A percentile compares a stretch with the other conserved stretches of the same genome.
Evolutionary conservation across 169 alveolate genomes (phyloP).

Genomic region (Plasmodium vivax): DNA sequence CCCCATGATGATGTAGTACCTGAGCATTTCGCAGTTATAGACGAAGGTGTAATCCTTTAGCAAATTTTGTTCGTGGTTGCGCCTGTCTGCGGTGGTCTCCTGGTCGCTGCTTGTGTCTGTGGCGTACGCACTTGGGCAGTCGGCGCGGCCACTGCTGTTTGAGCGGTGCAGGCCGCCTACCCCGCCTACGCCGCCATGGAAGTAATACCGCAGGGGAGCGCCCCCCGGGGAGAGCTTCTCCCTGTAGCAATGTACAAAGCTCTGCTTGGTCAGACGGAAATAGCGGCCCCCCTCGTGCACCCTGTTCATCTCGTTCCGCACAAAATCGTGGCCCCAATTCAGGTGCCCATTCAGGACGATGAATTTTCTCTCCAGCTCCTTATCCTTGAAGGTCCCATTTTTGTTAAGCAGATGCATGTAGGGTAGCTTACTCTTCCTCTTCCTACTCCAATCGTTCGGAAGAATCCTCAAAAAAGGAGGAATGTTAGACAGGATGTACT

Average conservation of each 20-base stretch:
- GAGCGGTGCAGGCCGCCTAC: not conserved
- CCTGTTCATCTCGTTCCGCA: conserved; percentile 30
- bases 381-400: conserved; percentile 29
- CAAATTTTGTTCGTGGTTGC: not conserved
- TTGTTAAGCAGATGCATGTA: conserved; percentile 42
- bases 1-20: conserved; percentile 69
- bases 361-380: conserved; percentile 13
- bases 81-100: not conserved
- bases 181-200: not conserved
- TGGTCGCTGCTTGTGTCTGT: not conserved
- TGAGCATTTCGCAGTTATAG: conserved; percentile 67
- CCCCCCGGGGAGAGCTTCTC: not conserved
- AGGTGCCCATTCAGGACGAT: conserved; percentile 57
- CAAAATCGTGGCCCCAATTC: conserved; percentile 44
- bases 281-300: conserved; percentile 19
- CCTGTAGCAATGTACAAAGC: conserved; percentile 35
- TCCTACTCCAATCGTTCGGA: conserved; percentile 49
- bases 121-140: too few species aligned
- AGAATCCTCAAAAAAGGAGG: conserved; percentile 63
- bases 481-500: conserved; percentile 48
- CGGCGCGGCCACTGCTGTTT: not conserved
- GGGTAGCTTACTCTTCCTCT: conserved; percentile 32
- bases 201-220: conserved; percentile 17
- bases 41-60: conserved; percentile 13
- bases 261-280: conserved; percentile 9